A percentile compares a stretch with the other conserved stretches of the same genome.
Conservation (phyloP, 129 eudicot genomes). For the Silybum marianum region DNA sequence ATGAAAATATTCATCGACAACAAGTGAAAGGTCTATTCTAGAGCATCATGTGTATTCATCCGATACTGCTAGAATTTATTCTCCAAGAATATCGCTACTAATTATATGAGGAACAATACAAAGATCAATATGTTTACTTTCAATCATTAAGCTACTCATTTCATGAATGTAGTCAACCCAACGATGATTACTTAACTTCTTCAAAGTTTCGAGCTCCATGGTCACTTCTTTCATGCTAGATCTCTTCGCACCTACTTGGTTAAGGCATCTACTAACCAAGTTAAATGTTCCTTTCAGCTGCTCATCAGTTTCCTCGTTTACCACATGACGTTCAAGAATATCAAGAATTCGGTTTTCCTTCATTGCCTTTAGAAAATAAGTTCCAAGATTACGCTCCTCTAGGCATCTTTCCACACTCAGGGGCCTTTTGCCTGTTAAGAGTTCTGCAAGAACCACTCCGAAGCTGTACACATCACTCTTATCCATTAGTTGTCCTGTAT, state of each 20-base stretch:
- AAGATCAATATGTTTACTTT: not conserved
- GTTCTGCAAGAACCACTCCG: constrained; percentile 54
- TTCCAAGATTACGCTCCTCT: constrained; percentile 41
- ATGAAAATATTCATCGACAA: no score
- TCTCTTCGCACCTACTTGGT: constrained; percentile 33
- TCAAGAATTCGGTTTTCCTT: constrained; percentile 43
- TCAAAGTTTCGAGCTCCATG: constrained; percentile 40
- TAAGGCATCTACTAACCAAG: constrained; percentile 46
- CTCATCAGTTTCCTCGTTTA: constrained; percentile 32
- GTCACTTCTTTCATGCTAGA: constrained; percentile 50
- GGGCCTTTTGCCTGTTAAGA: constrained; percentile 37
- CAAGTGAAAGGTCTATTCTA: not conserved
- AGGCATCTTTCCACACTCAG: constrained; percentile 23
- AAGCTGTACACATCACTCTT: constrained; percentile 60
- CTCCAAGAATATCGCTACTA: not conserved
- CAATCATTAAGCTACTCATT: not conserved
- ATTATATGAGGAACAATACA: not conserved
- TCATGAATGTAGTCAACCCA: constrained; percentile 14
- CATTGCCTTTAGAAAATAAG: constrained; percentile 38
- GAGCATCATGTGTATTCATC: not conserved
- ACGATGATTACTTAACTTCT: constrained; percentile 40
- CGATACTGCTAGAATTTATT: not conserved
- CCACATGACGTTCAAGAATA: constrained; percentile 37
- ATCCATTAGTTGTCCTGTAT: constrained; percentile 43
- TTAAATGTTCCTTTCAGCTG: constrained; percentile 38